Conservation (phyloP, 1,139 yeast species). For the Geotrichum bryndzae region DNA sequence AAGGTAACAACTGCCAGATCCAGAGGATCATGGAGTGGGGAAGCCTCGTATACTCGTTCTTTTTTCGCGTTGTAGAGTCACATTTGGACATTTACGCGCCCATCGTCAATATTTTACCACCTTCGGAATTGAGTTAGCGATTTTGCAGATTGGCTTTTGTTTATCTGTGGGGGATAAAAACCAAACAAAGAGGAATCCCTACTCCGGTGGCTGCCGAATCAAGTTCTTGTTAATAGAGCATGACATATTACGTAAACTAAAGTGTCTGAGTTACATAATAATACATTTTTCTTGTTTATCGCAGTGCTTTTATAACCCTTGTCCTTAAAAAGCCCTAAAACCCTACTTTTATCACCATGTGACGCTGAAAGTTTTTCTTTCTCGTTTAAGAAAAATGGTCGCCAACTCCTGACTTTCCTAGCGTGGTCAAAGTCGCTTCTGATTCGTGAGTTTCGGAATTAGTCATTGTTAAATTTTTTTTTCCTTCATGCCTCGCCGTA, state of each 20-base stretch:
- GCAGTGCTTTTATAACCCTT: background rate
- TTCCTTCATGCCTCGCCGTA: background rate
- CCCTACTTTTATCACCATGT: background rate
- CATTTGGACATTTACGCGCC: background rate
- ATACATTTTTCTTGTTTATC: background rate
- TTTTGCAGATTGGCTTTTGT: background rate
- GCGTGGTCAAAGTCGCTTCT: background rate
- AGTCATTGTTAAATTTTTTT: background rate
- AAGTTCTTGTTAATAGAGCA: no score
- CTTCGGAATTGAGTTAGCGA: background rate
- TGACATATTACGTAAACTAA: background rate
- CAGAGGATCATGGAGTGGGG: background rate
- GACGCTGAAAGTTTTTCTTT: background rate
- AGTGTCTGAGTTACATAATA: background rate
- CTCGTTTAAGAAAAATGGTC: background rate
- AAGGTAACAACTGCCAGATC: background rate
- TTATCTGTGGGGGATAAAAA: background rate
- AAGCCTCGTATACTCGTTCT: background rate
- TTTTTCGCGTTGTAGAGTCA: background rate
- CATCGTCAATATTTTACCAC: background rate
- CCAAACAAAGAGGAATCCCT: background rate
- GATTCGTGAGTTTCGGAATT: background rate
- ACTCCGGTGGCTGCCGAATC: background rate
- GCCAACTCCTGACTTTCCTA: background rate
- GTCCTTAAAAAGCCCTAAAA: constrained; percentile 5